Percentiles rank a stretch among this genome's conserved stretches.
These are phyloP conservation scores for Rhodomyrtus tomentosa DNA, from an alignment of 345 rosid genomes.

Conservation along the genomic window DNA sequence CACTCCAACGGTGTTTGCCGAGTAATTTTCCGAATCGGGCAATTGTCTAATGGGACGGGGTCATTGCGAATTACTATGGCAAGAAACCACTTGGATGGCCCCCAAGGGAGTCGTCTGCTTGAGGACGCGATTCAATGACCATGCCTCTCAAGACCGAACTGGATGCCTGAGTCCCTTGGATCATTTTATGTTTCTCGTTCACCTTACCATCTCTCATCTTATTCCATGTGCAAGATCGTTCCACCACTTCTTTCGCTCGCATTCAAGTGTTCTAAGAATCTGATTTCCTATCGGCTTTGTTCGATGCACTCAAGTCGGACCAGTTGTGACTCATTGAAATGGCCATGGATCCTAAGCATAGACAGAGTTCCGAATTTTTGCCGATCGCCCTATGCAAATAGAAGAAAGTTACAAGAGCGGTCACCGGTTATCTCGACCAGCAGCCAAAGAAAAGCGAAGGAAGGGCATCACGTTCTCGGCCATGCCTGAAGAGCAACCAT, in stretches of 20 bases:
- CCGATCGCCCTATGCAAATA: not conserved
- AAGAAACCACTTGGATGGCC: not conserved
- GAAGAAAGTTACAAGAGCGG: not conserved
- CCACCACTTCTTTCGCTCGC: not conserved
- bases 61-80: not conserved
- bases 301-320: not conserved
- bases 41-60: not conserved
- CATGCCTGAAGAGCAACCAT: not conserved
- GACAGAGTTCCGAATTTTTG: not conserved
- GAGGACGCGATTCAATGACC: not conserved
- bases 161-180: too few relatives aligned
- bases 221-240: not conserved
- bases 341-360: not conserved
- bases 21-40: not conserved
- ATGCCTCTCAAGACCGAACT: not conserved
- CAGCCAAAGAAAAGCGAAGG: not conserved
- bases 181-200: not conserved
- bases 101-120: not conserved
- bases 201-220: not conserved
- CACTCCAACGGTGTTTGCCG: not conserved
- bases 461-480: not conserved
- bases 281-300: not conserved
- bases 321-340: not conserved
- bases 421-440: not conserved
- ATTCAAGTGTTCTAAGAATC: not conserved